A percentile compares a stretch with the other conserved stretches of the same genome.
Conservation (phyloP, 2,329 filamentous ascomycete genomes). For the Pseudogymnoascus sp. region DNA sequence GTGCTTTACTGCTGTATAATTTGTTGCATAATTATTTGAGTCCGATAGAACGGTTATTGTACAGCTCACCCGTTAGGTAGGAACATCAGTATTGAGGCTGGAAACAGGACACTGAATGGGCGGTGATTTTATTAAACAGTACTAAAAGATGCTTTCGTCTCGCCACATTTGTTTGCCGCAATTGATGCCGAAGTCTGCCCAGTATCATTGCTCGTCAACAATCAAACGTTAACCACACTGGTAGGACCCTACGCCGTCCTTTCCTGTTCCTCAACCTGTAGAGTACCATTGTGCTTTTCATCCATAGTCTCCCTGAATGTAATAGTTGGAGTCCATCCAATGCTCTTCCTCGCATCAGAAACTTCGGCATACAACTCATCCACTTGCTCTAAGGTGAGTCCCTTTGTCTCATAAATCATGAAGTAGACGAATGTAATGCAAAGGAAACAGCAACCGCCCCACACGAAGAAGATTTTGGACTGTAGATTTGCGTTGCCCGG, state of each 20-base stretch:
- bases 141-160: background rate
- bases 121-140: background rate
- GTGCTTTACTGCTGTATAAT: background rate
- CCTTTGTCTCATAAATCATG: constrained; percentile 71
- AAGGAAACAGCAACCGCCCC: constrained; percentile 66
- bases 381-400: constrained; percentile 68
- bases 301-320: constrained; percentile 18
- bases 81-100: background rate
- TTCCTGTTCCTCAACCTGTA: background rate
- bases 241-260: background rate
- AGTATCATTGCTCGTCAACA: background rate
- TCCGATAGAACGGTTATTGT: background rate
- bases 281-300: background rate
- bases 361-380: constrained; percentile 71
- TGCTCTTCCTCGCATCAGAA: constrained; percentile 62
- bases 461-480: constrained; percentile 70
- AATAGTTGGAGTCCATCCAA: constrained; percentile 39
- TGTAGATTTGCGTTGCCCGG: constrained; percentile 60
- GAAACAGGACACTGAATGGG: background rate
- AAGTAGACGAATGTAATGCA: constrained; percentile 65
- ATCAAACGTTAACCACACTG: background rate
- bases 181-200: background rate
- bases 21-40: background rate
- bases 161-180: background rate
- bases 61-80: background rate